phyloP scores from a whole-genome alignment of 495 filamentous ascomycete genomes.

The Chaetomium tenue region DNA sequence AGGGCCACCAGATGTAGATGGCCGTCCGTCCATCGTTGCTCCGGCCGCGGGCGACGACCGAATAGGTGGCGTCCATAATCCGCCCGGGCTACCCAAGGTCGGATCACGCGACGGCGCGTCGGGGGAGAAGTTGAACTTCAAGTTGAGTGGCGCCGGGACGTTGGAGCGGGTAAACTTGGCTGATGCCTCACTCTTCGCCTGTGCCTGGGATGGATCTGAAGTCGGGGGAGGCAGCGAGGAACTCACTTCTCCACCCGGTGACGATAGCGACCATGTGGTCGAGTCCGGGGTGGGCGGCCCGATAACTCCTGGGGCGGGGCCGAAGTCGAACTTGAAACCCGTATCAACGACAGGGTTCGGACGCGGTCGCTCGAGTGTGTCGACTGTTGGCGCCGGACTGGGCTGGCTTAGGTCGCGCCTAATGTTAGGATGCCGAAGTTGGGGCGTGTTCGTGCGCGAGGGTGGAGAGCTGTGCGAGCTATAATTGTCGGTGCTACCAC shows the following conservation, averaged over 20 bases:
- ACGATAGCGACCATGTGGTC: slow-evolving; percentile 30
- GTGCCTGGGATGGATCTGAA: slow-evolving; percentile 4
- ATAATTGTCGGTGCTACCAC: slow-evolving; percentile 24
- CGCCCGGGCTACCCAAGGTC: slow-evolving; percentile 2
- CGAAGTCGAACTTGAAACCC: slow-evolving; percentile 39
- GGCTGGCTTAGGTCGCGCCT: slow-evolving; percentile 13
- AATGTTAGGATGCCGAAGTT: slow-evolving; percentile 25
- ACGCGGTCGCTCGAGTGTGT: not conserved
- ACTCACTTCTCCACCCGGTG: slow-evolving; percentile 16
- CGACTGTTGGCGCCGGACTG: slow-evolving; percentile 12
- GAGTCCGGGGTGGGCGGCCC: slow-evolving; percentile 33
- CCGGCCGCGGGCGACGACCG: slow-evolving; percentile 10
- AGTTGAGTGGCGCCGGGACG: slow-evolving; percentile 28
- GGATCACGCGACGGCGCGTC: slow-evolving; percentile 33
- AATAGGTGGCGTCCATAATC: slow-evolving; percentile 30
- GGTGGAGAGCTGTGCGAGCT: slow-evolving; percentile 21
- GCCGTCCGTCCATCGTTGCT: slow-evolving; percentile 16
- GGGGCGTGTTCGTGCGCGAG: slow-evolving; percentile 28
- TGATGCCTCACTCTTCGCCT: not conserved
- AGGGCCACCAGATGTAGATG: slow-evolving; percentile 13
- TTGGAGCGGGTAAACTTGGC: slow-evolving; percentile 24
- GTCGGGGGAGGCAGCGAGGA: not conserved
- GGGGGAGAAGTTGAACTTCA: slow-evolving; percentile 34
- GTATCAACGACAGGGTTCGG: slow-evolving; percentile 20
- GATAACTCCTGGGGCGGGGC: slow-evolving; percentile 14